Conservation (phyloP, 768 basidiomycete genomes). For the Exsudoporus frostii region DNA sequence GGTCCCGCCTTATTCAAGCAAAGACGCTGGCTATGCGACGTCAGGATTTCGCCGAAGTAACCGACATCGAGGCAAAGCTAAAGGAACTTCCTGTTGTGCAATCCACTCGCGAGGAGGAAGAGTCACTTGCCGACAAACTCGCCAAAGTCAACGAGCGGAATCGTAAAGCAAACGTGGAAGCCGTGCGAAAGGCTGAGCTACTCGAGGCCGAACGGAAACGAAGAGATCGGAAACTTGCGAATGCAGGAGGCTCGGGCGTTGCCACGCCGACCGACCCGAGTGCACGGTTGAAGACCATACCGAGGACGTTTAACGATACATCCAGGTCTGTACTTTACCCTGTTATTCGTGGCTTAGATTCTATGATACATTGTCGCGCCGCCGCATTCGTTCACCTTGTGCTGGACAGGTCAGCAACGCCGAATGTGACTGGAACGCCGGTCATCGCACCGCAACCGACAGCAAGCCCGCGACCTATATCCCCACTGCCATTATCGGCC, state of each 20-base stretch:
- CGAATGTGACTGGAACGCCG: conserved; percentile 50
- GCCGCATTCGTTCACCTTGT: conserved; percentile 5
- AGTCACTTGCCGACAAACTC: conserved; percentile 47
- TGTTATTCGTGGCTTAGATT: conserved; percentile 9
- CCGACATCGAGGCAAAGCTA: conserved; percentile 60
- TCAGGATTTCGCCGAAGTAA: conserved; percentile 63
- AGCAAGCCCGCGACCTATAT: conserved; percentile 32
- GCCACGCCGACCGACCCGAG: conserved; percentile 55
- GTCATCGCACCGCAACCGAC: conserved; percentile 30
- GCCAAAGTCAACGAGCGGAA: conserved; percentile 89
- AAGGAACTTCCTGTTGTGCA: conserved; percentile 41
- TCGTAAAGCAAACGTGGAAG: conserved; percentile 77
- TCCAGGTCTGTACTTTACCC: conserved; percentile 53
- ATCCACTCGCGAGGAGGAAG: conserved; percentile 24
- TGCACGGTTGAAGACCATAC: conserved; percentile 63
- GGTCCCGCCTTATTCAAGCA: conserved; percentile 64
- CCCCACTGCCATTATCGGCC: conserved; percentile 32
- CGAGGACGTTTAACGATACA: conserved; percentile 51
- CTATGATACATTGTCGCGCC: conserved; percentile 20
- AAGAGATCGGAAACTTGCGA: conserved; percentile 58
- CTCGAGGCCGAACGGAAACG: conserved; percentile 67
- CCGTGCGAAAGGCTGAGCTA: conserved; percentile 72
- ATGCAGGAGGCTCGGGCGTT: conserved; percentile 35
- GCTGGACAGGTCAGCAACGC: conserved; percentile 36
- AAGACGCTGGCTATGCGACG: conserved; percentile 74